These are phyloP conservation scores for Ceratocystis eucalypticola DNA, from an alignment of 2,329 filamentous ascomycete genomes.

Conservation along the genomic window DNA sequence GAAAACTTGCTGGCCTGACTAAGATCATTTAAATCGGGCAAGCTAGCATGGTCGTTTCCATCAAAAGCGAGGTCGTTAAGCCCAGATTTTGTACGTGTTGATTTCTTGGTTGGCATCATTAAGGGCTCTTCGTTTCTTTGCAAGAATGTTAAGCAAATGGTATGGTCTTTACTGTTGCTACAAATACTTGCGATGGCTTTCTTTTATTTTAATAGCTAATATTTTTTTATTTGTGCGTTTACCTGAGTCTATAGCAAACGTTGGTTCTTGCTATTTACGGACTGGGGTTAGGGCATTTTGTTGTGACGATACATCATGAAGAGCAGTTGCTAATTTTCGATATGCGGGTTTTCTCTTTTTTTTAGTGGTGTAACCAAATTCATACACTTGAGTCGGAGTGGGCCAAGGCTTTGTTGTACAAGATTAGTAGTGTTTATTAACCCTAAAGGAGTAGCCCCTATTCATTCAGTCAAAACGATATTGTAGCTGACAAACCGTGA, in stretches of 20 bases:
- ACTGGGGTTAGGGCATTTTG: not conserved
- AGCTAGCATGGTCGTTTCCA: not conserved
- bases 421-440: not conserved
- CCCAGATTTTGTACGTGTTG: not conserved
- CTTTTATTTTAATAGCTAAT: not conserved
- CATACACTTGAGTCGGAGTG: not conserved
- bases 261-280: not conserved
- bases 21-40: not conserved
- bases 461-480: not conserved
- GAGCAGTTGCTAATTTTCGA: not conserved
- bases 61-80: not conserved
- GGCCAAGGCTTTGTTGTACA: not conserved
- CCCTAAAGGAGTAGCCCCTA: not conserved
- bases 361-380: not conserved
- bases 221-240: not conserved
- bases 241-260: not conserved
- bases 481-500: not conserved
- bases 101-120: not conserved
- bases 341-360: not conserved
- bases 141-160: not conserved
- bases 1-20: conserved; percentile 1
- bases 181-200: not conserved
- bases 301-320: not conserved
- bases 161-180: no score
- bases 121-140: not conserved